Evolutionary conservation across 2,329 filamentous ascomycete genomes (phyloP).

Genomic region (Paraconiothyrium brasiliense): DNA sequence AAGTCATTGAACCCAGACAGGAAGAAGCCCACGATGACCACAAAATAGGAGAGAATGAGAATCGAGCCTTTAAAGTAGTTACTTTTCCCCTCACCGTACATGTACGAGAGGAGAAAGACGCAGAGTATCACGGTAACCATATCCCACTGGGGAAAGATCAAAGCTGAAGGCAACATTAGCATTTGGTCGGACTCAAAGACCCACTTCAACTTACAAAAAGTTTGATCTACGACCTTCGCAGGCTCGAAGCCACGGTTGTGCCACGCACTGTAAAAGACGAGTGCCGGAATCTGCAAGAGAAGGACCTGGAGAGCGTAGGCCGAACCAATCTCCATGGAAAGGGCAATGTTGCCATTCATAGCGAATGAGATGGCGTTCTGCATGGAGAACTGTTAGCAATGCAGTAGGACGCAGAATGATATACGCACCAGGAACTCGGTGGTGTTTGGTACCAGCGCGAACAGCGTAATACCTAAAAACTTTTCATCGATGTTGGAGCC

Average conservation of each 20-base stretch:
- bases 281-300: slow-evolving; percentile 88
- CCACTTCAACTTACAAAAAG: slow-evolving; percentile 65
- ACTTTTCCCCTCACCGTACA: slow-evolving; percentile 98
- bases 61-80: slow-evolving; percentile 99
- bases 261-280: slow-evolving; percentile 89
- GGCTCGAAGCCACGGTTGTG: slow-evolving; percentile 68
- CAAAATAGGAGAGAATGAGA: slow-evolving; percentile 88
- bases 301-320: slow-evolving; percentile 97
- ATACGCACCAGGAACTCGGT: slow-evolving; percentile 88
- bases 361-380: slow-evolving; percentile 98
- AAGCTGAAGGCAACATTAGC: slow-evolving; percentile 56
- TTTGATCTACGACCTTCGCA: slow-evolving; percentile 66
- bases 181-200: neutral
- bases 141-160: slow-evolving; percentile 99
- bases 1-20: slow-evolving; percentile 74
- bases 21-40: slow-evolving; percentile 92
- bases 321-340: slow-evolving; percentile 99
- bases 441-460: slow-evolving; percentile 96
- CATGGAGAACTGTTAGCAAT: slow-evolving; percentile 9
- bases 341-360: slow-evolving; percentile 98
- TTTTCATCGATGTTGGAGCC: slow-evolving; percentile 95
- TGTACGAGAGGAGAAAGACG: slow-evolving; percentile 95
- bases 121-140: slow-evolving; percentile 97
- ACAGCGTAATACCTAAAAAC: slow-evolving; percentile 94
- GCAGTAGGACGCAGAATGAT: neutral